These are phyloP conservation scores for Penicillium dipodomyicola DNA, from an alignment of 495 filamentous ascomycete genomes.

Conservation along the genomic window DNA sequence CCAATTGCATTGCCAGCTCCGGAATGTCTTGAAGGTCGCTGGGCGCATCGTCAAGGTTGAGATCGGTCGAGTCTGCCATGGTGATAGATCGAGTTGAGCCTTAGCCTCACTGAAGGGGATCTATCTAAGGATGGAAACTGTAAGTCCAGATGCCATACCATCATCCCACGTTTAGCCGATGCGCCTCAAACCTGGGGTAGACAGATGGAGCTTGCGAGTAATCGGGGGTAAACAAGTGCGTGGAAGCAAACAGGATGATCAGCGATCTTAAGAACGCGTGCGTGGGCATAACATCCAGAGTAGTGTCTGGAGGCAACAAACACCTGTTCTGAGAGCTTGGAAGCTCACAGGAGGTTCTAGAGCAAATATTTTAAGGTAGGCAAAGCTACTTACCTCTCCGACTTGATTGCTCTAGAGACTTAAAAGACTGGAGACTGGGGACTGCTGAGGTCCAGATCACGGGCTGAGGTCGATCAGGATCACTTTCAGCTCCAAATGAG, in stretches of 20 bases:
- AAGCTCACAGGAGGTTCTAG: neutral
- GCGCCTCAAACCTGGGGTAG: neutral
- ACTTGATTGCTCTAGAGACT: slow-evolving; percentile 18
- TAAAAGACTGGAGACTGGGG: slow-evolving; percentile 14
- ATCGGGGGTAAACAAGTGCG: slow-evolving; percentile 38
- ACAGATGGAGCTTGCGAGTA: slow-evolving; percentile 11
- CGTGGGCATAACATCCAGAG: slow-evolving; percentile 40
- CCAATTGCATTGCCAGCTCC: slow-evolving; percentile 44
- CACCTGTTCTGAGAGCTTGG: neutral
- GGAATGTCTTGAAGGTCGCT: slow-evolving; percentile 52
- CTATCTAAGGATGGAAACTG: slow-evolving; percentile 6
- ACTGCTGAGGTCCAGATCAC: slow-evolving; percentile 25
- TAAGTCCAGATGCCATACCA: slow-evolving; percentile 23
- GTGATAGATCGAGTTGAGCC: slow-evolving; percentile 19
- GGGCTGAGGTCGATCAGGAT: slow-evolving; percentile 15
- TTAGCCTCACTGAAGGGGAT: slow-evolving; percentile 9
- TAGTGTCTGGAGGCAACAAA: slow-evolving; percentile 9
- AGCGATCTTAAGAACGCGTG: slow-evolving; percentile 31
- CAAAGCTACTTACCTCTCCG: slow-evolving; percentile 8
- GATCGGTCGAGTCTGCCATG: slow-evolving; percentile 45
- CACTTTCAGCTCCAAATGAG: slow-evolving; percentile 9
- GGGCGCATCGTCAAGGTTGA: slow-evolving; percentile 45
- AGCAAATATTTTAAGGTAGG: neutral
- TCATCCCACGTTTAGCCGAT: slow-evolving; percentile 7
- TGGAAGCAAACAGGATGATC: slow-evolving; percentile 40